A percentile compares a stretch with the other conserved stretches of the same genome.
Evolutionary conservation across 176 grass and related monocot genomes (phyloP).

Genomic region (Rhynchospora tenuis): DNA sequence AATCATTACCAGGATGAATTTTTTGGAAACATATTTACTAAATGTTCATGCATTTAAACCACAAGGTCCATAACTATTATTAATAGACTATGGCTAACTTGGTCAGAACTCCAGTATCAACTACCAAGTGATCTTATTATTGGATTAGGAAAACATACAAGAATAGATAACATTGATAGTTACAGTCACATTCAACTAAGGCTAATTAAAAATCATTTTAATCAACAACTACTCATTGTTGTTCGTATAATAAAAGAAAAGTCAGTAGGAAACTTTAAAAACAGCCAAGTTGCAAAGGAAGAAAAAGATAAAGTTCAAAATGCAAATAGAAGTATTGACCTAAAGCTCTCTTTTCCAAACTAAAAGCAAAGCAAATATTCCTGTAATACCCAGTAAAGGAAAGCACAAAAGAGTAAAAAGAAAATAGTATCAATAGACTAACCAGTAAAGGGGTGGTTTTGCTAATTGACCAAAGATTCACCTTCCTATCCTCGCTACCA

Average conservation of each 20-base stretch:
- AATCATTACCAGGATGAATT: neutral
- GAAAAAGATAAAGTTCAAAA: neutral
- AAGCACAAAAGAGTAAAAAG: constrained; percentile 14
- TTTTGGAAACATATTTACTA: neutral
- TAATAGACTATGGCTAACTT: neutral
- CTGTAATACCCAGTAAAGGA: constrained; percentile 7
- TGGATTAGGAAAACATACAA: neutral
- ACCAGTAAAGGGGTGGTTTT: constrained; percentile 76
- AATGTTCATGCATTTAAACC: neutral
- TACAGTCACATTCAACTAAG: neutral
- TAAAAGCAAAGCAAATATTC: neutral
- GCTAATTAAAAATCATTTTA: neutral
- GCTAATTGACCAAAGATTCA: constrained; percentile 86
- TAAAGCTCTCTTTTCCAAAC: neutral
- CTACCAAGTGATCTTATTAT: neutral
- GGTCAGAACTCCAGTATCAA: neutral
- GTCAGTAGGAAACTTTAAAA: neutral
- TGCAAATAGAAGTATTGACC: neutral
- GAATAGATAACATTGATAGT: neutral
- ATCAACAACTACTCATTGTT: neutral
- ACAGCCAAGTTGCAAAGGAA: neutral
- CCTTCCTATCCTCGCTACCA: constrained; percentile 65
- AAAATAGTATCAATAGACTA: constrained; percentile 9
- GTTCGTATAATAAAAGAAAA: neutral
- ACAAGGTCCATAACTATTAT: neutral